Base-by-base conservation (phyloP, 2,329 filamentous ascomycete species). In the Pseudogymnoascus sp. region DNA sequence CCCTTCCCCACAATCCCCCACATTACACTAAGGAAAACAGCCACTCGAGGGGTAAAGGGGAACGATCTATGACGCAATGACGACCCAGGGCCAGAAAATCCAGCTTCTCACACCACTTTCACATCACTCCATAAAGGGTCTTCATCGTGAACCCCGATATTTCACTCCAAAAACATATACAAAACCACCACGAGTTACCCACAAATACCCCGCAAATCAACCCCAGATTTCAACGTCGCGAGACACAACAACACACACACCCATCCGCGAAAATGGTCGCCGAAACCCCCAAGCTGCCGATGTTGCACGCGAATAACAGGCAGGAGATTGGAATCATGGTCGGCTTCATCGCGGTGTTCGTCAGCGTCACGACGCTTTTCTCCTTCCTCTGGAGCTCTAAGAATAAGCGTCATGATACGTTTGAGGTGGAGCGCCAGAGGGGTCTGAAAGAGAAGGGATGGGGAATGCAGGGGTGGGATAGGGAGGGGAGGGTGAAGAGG, bases 321-420 rank as follows among this genome's bases (percentile, higher is more conserved):
- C 58, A 60, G 21, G 58, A 60, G 28, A 18, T 60, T 3, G 58
- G 58, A 6, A 6, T 60, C 18, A 60, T 60, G 58, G 5, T 40
- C 33, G 58, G 58, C n/a, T 60, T 60, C 58, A 60, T 60, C 11
- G 31, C 35, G 8, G 18, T 60, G 31, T 60, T 60, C 21, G 2
- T 41, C 4, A 40, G 40, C 5, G 58, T 60, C 4, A 25, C 38
- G 8, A 16, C 18, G 23, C 2, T 60, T 12, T 60, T 60, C 71
- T 73, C 64, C 58, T 71, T 38, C 33, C 23, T 60, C 33, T 60
- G 38, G 58, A 60, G 14, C 23, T 8, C 38, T 16, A 60, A 60
- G 35, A 60, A 60, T 35, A 60, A 25, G 58, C 58, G 58, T 5
- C 33, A 60, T 4, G 38, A 38, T 9, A 25, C 14, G 33, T 7